Evolutionary conservation across 805 yeast genomes (phyloP).

Genomic region (Candida gorgasii): DNA sequence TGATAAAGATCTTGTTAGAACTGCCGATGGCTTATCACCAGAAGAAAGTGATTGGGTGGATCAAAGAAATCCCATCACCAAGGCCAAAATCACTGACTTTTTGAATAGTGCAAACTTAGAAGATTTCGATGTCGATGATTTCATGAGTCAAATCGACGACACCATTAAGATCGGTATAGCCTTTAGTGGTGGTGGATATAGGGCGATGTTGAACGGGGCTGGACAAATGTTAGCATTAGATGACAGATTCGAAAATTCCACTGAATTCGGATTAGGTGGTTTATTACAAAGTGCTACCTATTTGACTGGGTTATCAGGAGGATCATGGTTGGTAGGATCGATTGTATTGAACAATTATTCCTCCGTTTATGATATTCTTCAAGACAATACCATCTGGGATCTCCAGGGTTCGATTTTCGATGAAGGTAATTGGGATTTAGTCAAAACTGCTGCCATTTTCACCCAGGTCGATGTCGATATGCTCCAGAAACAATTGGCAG

Average conservation of each 20-base stretch:
- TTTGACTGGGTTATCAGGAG: conserved; percentile 68
- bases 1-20: conserved; percentile 37
- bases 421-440: conserved; percentile 58
- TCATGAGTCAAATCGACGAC: conserved; percentile 25
- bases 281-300: conserved; percentile 71
- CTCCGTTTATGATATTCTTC: conserved; percentile 43
- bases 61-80: conserved; percentile 46
- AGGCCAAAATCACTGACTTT: conserved; percentile 45
- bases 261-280: conserved; percentile 68
- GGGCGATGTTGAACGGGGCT: conserved; percentile 86
- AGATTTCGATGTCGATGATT: conserved; percentile 49
- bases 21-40: conserved; percentile 47
- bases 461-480: conserved; percentile 28
- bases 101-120: conserved; percentile 45
- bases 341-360: conserved; percentile 61
- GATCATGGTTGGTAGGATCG: conserved; percentile 65
- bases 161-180: conserved; percentile 37
- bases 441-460: conserved; percentile 59
- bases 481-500: conserved; percentile 33
- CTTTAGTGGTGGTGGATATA: conserved; percentile 68
- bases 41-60: conserved; percentile 56
- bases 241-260: conserved; percentile 58
- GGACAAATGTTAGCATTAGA: conserved; percentile 83
- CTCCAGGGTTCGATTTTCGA: conserved; percentile 67
- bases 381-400: conserved; percentile 34